Conservation (phyloP, 805 yeast species). For the Candida maris region DNA sequence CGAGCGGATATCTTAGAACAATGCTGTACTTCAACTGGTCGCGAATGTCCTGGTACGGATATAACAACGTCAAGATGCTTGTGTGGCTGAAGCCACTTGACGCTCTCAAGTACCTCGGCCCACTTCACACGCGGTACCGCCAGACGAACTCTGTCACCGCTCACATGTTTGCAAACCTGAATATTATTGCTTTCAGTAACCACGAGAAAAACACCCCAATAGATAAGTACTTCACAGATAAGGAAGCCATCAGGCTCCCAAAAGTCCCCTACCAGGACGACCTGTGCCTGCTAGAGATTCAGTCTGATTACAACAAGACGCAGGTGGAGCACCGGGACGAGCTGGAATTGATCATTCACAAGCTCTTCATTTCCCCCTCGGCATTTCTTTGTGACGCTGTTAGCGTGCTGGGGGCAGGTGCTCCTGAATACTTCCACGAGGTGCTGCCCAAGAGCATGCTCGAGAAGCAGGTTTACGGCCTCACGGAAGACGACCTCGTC, state of each 20-base stretch:
- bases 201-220: slow-evolving; percentile 12
- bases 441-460: slow-evolving; percentile 38
- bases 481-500: slow-evolving; percentile 54
- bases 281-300: slow-evolving; percentile 30
- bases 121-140: slow-evolving; percentile 48
- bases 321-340: slow-evolving; percentile 42
- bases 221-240: slow-evolving; percentile 4
- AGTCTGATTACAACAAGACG: slow-evolving; percentile 28
- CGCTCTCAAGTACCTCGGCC: slow-evolving; percentile 60
- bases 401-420: slow-evolving; percentile 76
- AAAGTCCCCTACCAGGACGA: slow-evolving; percentile 18
- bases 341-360: slow-evolving; percentile 65
- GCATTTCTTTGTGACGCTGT: slow-evolving; percentile 44
- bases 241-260: slow-evolving; percentile 24
- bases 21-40: slow-evolving; percentile 30
- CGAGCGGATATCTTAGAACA: slow-evolving; percentile 55
- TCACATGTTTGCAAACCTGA: slow-evolving; percentile 59
- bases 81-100: slow-evolving; percentile 61
- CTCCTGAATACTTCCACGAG: slow-evolving; percentile 44
- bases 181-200: slow-evolving; percentile 47
- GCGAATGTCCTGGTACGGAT: slow-evolving; percentile 34
- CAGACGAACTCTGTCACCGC: slow-evolving; percentile 61
- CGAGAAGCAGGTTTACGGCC: slow-evolving; percentile 42
- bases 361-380: slow-evolving; percentile 44
- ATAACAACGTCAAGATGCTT: slow-evolving; percentile 61